Base-by-base conservation (phyloP, 73 alveolate species). In the Blepharisma stoltei region DNA sequence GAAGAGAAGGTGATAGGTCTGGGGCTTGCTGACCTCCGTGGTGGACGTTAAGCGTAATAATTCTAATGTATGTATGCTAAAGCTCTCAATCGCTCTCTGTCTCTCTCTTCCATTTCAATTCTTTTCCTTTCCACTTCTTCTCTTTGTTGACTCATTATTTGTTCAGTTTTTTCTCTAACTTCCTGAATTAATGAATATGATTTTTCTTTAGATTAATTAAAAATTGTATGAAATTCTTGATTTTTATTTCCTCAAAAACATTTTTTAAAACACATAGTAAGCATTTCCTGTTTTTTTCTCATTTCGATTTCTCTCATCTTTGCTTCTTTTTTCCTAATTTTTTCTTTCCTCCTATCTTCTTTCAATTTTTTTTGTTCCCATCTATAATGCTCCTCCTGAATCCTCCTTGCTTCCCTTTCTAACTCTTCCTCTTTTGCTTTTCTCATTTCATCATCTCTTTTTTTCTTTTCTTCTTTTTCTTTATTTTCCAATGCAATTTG, bases 251-350 rank as follows among this genome's bases (percentile, higher is more conserved):
- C n/a, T n/a, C n/a, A n/a, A n/a, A n/a, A n/a, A n/a, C n/a, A n/a
- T n/a, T n/a, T n/a, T n/a, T n/a, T n/a, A n/a, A n/a, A n/a, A n/a
- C n/a, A n/a, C n/a, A n/a, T n/a, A n/a, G n/a, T n/a, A n/a, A 52
- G 23, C 67, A n/a, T 14, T 52, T 52, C 67, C 4, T 52, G 67
- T 3, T 52, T 52, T 52, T 52, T 52, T 52, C 3, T n/a, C 18
- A n/a, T 52, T 52, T 52, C 67, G 2, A 52, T n/a, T 14, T 52
- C 67, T 52, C 67, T 52, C 67, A 52, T 52, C 23, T 52, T 52
- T n/a, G 67, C 67, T 52, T 52, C 67, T 52, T 52, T 52, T 52
- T 20, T 52, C 23, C 67, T 52, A 14, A 14, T 52, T 52, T 20
- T 52, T 3, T 52, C 67, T 3, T 52, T 52, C 23, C 23, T 20